Evolutionary conservation across 345 rosid species (phyloP).

Genomic region (Dovyalis caffra): DNA sequence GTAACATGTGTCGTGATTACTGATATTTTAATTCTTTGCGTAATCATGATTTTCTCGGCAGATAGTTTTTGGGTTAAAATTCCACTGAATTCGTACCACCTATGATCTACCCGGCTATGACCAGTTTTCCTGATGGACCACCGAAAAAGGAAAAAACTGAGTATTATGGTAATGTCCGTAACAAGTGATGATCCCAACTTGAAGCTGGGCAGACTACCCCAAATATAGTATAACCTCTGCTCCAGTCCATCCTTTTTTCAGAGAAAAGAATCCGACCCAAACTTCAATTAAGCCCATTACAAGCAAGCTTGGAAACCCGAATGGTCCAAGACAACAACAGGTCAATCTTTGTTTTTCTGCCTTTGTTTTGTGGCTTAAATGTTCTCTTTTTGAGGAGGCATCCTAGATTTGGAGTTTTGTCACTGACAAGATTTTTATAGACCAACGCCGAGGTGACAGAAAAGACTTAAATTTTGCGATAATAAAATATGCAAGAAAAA

Average conservation of each 20-base stretch:
- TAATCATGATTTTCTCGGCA: background rate
- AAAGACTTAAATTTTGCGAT: no score
- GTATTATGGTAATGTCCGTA: no score
- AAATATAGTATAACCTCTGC: background rate
- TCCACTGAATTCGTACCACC: background rate
- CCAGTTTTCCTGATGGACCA: background rate
- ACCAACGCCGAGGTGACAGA: no score
- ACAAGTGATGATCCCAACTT: no score
- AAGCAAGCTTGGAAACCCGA: background rate
- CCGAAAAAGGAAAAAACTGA: background rate
- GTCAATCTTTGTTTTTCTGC: background rate
- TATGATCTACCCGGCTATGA: background rate
- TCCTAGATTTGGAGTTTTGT: background rate
- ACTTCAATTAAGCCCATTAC: background rate
- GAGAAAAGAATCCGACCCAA: background rate
- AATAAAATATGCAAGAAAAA: no score
- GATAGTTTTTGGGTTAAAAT: no score
- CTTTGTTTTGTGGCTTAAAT: background rate
- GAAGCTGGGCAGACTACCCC: background rate
- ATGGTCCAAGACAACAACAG: background rate
- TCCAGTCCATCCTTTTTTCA: background rate
- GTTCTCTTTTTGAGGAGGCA: background rate
- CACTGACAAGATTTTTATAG: no score
- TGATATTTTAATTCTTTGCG: background rate
- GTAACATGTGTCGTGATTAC: no score